These are phyloP conservation scores for Rhodotorula paludigena DNA, from an alignment of 768 basidiomycete species.

Conservation along the genomic window DNA sequence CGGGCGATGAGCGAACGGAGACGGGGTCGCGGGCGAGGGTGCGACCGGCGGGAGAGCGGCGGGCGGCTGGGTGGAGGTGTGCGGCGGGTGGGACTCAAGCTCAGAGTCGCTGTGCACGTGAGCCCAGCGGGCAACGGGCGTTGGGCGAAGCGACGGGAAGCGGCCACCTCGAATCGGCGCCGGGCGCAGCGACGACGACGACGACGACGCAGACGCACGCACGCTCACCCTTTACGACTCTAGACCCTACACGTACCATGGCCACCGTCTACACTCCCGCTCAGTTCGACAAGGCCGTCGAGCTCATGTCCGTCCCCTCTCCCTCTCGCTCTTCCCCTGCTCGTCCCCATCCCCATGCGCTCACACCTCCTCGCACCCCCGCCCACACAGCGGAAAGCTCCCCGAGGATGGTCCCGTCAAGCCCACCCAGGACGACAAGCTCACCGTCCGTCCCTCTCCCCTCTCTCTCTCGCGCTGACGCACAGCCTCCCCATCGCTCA, in stretches of 20 bases:
- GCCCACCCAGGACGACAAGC: conserved; percentile 67
- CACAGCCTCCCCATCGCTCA: not conserved
- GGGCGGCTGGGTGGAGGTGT: too few relatives aligned
- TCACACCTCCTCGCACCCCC: not conserved
- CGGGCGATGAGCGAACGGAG: too few relatives aligned
- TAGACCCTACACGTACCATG: conserved; percentile 3
- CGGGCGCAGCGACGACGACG: not conserved
- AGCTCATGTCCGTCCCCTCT: conserved; percentile 50
- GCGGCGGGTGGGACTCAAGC: too few relatives aligned
- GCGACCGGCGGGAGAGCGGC: too few relatives aligned
- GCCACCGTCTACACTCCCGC: conserved; percentile 51
- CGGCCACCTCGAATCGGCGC: too few relatives aligned
- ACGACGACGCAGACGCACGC: not conserved
- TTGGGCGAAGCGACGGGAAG: too few relatives aligned
- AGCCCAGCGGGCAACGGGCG: too few relatives aligned
- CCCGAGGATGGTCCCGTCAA: conserved; percentile 68
- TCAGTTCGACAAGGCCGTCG: conserved; percentile 70
- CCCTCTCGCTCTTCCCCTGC: too few relatives aligned
- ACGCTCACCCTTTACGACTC: too few relatives aligned
- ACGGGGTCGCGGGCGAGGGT: too few relatives aligned
- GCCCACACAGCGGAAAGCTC: conserved; percentile 22
- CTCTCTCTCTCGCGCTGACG: not conserved
- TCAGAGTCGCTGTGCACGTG: too few relatives aligned
- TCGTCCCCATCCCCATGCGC: not conserved
- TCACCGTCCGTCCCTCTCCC: conserved; percentile 58